Evolutionary conservation across 2,329 filamentous ascomycete species (phyloP), one percentile per base, ranked within the genome.

Genomic region (Aureobasidium mangrovei): DNA sequence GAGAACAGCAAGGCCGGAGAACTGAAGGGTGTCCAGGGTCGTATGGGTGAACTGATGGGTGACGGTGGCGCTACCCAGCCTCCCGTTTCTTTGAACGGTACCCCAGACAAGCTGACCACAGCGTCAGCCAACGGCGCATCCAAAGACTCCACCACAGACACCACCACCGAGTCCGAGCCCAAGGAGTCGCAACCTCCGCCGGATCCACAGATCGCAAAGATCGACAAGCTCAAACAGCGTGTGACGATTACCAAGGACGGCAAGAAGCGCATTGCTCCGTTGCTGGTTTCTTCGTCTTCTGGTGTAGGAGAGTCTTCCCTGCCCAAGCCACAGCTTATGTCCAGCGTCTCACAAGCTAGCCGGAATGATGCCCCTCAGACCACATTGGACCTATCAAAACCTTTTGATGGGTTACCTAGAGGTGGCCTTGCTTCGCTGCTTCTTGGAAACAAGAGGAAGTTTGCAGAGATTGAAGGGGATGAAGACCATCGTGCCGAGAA

Each of bases 31-130:
- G 91, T 91, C 0, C 88, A 98, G 70, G 93, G 90, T 2, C 82
- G 91, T 60, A 98, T 98, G 93, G 93, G 93, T 9, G 91, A 91
- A n/a, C 72, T 98, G 36, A 98, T 98, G 93, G 91, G 91, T 4
- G 91, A 95, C 65, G 79, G 80, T 18, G 77, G 77, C 51, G 73
- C 78, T 2, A 69, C 78, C 3, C 73, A 76, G 3, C 81, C 81
- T 39, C 52, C 72, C 4, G 43, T 62, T 26, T 41, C 47, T 4
- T 57, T 68, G 9, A 65, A 69, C 32, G 68, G 64, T 5, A 64
- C 68, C 35, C 26, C 57, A 4, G 38, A 45, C 29, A 59, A 57
- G 26, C 8, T 31, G 18, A 56, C 67, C 9, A 60, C 68, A 12
- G 42, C 58, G 12, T 52, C 56, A n/a, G 71, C 73, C 18, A 80